Percentiles rank a stretch among this genome's conserved stretches.
Conservation (phyloP, 192 early-diverging fungal genomes). For the Spinellus fusiger region DNA sequence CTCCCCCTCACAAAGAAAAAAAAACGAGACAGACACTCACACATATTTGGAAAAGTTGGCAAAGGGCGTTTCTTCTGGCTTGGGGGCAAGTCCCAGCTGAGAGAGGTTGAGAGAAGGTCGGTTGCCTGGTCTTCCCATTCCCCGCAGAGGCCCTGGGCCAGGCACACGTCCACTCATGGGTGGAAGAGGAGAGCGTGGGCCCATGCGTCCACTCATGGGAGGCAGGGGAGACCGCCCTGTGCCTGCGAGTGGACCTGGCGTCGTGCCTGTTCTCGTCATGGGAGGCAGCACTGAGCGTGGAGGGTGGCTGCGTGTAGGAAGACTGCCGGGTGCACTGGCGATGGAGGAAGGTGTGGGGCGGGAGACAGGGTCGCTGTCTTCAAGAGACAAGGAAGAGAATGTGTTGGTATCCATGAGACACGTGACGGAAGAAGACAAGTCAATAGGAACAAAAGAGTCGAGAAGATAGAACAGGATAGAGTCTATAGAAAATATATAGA, state of each 20-base stretch:
- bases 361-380: too few species aligned
- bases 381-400: too few species aligned
- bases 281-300: background rate
- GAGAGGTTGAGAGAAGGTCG: constrained; percentile 21
- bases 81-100: constrained; percentile 19
- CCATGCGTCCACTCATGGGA: constrained; percentile 15
- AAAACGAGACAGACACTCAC: too few species aligned
- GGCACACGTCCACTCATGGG: constrained; percentile 10
- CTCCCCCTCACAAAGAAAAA: too few species aligned
- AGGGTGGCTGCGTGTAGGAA: background rate
- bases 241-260: background rate
- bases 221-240: constrained; percentile 17
- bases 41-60: constrained; percentile 63
- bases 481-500: too few species aligned
- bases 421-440: too few species aligned
- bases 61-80: constrained; percentile 46
- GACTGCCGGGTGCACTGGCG: background rate
- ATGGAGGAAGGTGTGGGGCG: background rate
- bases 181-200: constrained; percentile 6
- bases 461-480: too few species aligned
- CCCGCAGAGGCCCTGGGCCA: background rate
- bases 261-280: background rate
- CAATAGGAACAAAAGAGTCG: too few species aligned
- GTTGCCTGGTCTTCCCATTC: constrained; percentile 1
- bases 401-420: too few species aligned